Evolutionary conservation across 768 basidiomycete species (phyloP), one percentile per base, ranked within the genome.

Genomic region (Auricularia sp.): DNA sequence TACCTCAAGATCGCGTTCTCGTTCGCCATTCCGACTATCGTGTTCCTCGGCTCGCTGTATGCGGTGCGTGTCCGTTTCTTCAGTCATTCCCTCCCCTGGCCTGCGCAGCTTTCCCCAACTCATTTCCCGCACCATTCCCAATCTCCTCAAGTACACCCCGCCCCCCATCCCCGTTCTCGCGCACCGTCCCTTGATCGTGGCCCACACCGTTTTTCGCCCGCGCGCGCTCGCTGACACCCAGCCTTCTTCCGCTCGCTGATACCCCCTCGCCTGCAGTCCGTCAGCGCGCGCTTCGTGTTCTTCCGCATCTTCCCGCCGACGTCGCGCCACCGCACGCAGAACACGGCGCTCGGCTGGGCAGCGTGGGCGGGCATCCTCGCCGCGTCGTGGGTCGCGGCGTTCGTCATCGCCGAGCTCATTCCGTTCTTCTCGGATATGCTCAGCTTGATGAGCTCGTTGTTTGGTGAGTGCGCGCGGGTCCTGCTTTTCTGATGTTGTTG

Each of bases 21-120:
- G 3, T 81, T 80, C 66, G 77, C 78, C 23, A 71, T 80, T n/a
- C 79, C 79, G 7, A 80, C 79, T 0, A 79, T 80, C 44, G 64
- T 79, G 36, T 80, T 77, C 70, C 73, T 80, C n/a, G 79, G 79
- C 12, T 68, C 79, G 4, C 70, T 81, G 7, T 81, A 80, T 64
- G 76, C 77, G n/a, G 76, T 79, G 64, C 63, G 73, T 23, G 23
- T 23, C 23, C 23, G 23, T 23, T 23, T 23, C 23, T 23, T 1
- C 23, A 23, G 1, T 23, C 23, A 23, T 23, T 23, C 23, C 23
- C 23, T 23, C 23, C n/a, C n/a, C n/a, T n/a, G n/a, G n/a, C 23
- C 23, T 23, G 23, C 23, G 23, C 23, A n/a, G n/a, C n/a, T n/a
- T n/a, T n/a, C n/a, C n/a, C n/a, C n/a, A n/a, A n/a, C n/a, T n/a